phyloP scores from a whole-genome alignment of 1,139 yeast species.

The Yamadazyma diddensiae region DNA sequence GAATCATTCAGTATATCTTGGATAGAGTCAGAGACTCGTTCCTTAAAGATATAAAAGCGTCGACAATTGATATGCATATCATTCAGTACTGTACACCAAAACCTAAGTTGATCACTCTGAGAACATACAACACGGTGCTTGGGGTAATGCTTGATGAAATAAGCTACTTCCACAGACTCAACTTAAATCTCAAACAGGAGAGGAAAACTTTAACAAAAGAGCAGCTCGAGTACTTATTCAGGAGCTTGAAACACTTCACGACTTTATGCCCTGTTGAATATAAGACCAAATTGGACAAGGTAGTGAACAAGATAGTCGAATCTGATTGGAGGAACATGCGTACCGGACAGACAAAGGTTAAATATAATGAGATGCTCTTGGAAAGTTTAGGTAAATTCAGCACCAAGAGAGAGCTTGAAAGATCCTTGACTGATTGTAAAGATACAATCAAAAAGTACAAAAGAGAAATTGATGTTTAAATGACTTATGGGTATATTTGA shows the following conservation, averaged over 20 bases:
- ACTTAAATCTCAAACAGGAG: conserved; percentile 18
- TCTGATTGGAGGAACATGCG: conserved; percentile 7
- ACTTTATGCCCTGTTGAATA: background rate
- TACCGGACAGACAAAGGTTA: conserved; percentile 1
- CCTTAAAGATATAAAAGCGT: conserved; percentile 11
- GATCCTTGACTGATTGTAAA: background rate
- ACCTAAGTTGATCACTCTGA: background rate
- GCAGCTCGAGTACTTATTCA: conserved; percentile 21
- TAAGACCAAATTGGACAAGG: background rate
- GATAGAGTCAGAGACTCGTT: conserved; percentile 24
- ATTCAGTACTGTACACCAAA: conserved; percentile 7
- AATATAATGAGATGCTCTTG: conserved; percentile 2
- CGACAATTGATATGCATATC: conserved; percentile 9
- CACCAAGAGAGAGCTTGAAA: background rate
- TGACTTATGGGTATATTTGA: too few relatives aligned
- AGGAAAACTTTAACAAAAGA: conserved; percentile 20
- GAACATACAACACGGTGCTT: conserved; percentile 18
- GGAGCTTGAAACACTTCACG: conserved; percentile 17
- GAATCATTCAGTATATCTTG: conserved; percentile 27
- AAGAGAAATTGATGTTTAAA: background rate
- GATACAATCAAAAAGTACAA: background rate
- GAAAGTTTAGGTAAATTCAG: background rate
- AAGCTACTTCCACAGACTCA: conserved; percentile 33
- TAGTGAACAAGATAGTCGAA: conserved; percentile 1
- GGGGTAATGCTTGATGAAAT: conserved; percentile 33